A percentile compares a stretch with the other conserved stretches of the same genome.
phyloP scores from a whole-genome alignment of 2,329 filamentous ascomycete species.

The Diplodia corticola region DNA sequence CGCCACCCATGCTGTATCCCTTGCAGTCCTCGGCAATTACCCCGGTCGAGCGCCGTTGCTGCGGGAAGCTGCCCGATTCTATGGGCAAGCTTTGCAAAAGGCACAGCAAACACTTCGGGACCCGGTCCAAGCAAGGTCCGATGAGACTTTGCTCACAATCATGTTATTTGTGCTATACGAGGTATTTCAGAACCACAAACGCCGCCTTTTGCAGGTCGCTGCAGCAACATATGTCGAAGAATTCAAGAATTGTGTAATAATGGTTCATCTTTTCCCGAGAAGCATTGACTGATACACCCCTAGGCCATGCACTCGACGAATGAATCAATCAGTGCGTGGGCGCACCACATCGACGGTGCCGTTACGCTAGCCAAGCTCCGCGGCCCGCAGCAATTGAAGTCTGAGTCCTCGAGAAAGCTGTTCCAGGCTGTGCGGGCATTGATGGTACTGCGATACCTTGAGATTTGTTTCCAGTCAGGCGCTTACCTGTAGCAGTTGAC shows the following conservation, averaged over 20 bases:
- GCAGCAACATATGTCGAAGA: background rate
- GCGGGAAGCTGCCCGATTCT: constrained; percentile 37
- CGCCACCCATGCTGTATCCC: constrained; percentile 42
- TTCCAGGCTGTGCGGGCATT: constrained; percentile 44
- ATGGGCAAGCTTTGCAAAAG: constrained; percentile 41
- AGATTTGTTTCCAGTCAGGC: background rate
- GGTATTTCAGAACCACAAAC: constrained; percentile 31
- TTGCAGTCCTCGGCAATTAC: constrained; percentile 42
- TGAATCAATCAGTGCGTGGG: constrained; percentile 40
- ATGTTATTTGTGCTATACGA: constrained; percentile 46
- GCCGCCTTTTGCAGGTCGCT: background rate
- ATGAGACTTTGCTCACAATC: constrained; percentile 43
- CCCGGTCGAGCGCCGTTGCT: constrained; percentile 38
- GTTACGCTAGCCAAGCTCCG: constrained; percentile 42
- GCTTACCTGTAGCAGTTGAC: constrained; percentile 35
- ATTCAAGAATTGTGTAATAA: constrained; percentile 13
- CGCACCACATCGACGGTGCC: constrained; percentile 44
- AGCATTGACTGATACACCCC: background rate
- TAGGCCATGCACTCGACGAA: constrained; percentile 43
- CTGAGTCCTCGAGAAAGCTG: constrained; percentile 39
- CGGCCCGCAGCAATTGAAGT: constrained; percentile 41
- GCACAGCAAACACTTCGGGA: constrained; percentile 41
- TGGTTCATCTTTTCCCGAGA: background rate
- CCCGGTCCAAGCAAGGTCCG: constrained; percentile 36
- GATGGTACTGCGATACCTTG: constrained; percentile 35